Evolutionary conservation across 305 asterid species (phyloP).

Genomic region (Caryopteris hybrid): DNA sequence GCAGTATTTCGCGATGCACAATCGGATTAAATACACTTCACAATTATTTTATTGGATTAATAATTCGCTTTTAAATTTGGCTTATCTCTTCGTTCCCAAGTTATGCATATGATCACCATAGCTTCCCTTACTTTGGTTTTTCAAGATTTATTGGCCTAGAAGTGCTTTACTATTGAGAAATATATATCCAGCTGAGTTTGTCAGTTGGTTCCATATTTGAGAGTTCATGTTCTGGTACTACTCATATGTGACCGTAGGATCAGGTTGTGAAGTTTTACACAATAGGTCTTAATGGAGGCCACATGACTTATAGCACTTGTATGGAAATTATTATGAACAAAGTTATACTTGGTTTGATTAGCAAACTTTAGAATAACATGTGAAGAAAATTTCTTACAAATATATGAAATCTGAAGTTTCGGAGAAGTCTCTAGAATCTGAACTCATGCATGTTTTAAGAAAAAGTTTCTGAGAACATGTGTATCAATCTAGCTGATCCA

Average conservation of each 20-base stretch:
- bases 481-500: not conserved
- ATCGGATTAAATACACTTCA: constrained; percentile 9
- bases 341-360: not conserved
- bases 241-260: not conserved
- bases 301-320: not conserved
- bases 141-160: not conserved
- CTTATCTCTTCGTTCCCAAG: not conserved
- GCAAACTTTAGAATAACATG: not conserved
- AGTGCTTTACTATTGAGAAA: not conserved
- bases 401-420: not conserved
- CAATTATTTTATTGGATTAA: not conserved
- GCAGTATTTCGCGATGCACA: not conserved
- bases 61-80: not conserved
- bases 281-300: not conserved
- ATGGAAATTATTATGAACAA: not conserved
- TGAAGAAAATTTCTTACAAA: not conserved
- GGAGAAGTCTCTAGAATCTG: not conserved
- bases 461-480: not conserved
- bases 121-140: not conserved
- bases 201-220: not conserved
- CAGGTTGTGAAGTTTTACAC: constrained; percentile 3
- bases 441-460: not conserved
- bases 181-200: not conserved
- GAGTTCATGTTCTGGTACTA: constrained; percentile 7
- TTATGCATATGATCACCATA: not conserved